These are phyloP conservation scores for Paramecium primaurelia DNA, from an alignment of 73 alveolate species.

Conservation along the genomic window DNA sequence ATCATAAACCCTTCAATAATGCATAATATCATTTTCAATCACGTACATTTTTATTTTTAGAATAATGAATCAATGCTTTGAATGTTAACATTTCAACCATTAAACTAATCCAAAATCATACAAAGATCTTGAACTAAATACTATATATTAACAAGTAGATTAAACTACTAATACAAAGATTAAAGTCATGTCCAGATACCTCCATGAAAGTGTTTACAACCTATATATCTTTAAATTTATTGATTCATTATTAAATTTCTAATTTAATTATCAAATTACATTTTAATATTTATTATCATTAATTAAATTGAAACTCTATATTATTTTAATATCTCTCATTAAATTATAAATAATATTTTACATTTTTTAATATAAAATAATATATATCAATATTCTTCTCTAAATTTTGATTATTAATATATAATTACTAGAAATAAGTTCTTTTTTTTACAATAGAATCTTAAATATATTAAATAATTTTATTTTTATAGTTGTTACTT, in stretches of 20 bases:
- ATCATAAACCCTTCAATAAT: background rate
- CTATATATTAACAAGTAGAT: background rate
- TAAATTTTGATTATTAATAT: no score
- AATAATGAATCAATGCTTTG: background rate
- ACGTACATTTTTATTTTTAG: background rate
- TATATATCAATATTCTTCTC: no score
- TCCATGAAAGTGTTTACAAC: background rate
- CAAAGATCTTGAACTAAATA: background rate
- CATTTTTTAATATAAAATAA: no score
- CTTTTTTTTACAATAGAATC: no score
- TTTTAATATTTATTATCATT: no score
- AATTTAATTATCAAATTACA: background rate
- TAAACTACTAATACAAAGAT: background rate
- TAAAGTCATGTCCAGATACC: background rate
- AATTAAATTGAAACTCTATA: no score
- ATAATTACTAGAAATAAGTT: no score
- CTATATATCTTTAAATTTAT: background rate
- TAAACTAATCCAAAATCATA: background rate
- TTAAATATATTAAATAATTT: no score
- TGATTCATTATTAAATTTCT: background rate
- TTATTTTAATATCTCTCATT: no score
- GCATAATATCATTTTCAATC: background rate
- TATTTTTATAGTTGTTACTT: background rate
- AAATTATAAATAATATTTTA: no score
- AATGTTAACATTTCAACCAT: background rate